These are phyloP conservation scores for Chlorella sp. DNA, from an alignment of 139 green algal genomes.

Conservation along the genomic window DNA sequence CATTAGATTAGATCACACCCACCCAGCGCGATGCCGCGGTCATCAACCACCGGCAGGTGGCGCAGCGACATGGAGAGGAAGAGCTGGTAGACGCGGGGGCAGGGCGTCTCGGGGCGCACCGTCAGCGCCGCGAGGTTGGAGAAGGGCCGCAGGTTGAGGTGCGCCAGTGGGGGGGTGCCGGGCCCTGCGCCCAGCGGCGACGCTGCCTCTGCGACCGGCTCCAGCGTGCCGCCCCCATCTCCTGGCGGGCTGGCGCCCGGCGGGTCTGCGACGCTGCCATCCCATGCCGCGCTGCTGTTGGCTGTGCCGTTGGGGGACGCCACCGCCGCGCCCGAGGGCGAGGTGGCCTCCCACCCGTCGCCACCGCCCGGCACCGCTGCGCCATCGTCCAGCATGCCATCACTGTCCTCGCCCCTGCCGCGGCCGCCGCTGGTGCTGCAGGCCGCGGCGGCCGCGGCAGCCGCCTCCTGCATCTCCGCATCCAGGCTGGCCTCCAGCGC, in stretches of 20 bases:
- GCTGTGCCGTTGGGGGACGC: neutral
- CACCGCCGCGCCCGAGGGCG: neutral
- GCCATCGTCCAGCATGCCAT: neutral
- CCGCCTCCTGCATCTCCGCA: constrained; percentile 29
- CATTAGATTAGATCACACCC: no score
- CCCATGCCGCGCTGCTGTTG: no score
- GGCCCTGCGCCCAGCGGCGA: neutral
- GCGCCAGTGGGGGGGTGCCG: no score
- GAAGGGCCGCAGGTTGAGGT: constrained; percentile 83
- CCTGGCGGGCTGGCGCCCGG: no score
- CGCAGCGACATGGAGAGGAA: constrained; percentile 89
- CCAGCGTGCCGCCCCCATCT: constrained; percentile 8
- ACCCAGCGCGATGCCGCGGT: constrained; percentile 66
- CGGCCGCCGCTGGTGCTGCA: constrained; percentile 24
- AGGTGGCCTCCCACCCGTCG: no score
- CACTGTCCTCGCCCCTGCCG: neutral
- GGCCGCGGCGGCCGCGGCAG: constrained; percentile 3
- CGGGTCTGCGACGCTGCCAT: neutral
- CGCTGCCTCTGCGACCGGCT: neutral
- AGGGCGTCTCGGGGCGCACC: constrained; percentile 43
- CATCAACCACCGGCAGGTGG: constrained; percentile 89
- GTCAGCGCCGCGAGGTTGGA: constrained; percentile 75
- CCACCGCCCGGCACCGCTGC: no score
- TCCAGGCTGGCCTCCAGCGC: constrained; percentile 16
- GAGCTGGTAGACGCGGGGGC: constrained; percentile 52